Base-by-base conservation (phyloP, 306 rosid genomes). In the Lotus japonicus region DNA sequence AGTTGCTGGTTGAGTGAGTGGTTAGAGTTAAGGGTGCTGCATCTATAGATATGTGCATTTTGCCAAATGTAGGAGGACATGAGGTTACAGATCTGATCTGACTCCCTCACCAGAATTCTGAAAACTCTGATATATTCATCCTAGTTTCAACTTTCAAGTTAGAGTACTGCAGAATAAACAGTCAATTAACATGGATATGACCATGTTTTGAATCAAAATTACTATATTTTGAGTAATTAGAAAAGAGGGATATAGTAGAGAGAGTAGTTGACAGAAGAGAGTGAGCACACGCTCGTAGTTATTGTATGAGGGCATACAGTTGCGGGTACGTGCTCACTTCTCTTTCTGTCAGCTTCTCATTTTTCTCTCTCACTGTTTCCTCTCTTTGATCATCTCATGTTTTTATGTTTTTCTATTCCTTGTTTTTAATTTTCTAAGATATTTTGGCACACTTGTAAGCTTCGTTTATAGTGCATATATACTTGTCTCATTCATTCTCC, bases 201-300 rank as follows among this genome's bases (percentile, higher is more conserved):
- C 26, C 26, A 21, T 21, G 26, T 21, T 21, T 21, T 21, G 26
- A 3, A 21, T 21, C 26, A 21, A 21, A 1, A 21, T 3, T 21
- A 21, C 2, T 21, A n/a, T n/a, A n/a, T n/a, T n/a, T n/a, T n/a
- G n/a, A n/a, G n/a, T n/a, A n/a, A n/a, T 21, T 21, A 21, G 26
- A 21, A 21, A 3, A 21, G 26, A 21, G 26, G 26, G 3, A 21
- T 3, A 21, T 3, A 21, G 2, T 21, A 21, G 26, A 21, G 26
- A 21, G 46, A 70, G 73, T 91, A 31, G 36, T 31, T 31, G 97
- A 92, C 97, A 92, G 97, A 89, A 92, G 97, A 92, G 97, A 89
- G 97, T 84, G 95, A 87, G 97, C 96, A 88, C 95, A 83, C 71
- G 73, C 87, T 68, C 51, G 63, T 42, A 42, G 23, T 81, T 67